Conservation (phyloP, 306 rosid genomes). For the Trichosanthes truncata region DNA sequence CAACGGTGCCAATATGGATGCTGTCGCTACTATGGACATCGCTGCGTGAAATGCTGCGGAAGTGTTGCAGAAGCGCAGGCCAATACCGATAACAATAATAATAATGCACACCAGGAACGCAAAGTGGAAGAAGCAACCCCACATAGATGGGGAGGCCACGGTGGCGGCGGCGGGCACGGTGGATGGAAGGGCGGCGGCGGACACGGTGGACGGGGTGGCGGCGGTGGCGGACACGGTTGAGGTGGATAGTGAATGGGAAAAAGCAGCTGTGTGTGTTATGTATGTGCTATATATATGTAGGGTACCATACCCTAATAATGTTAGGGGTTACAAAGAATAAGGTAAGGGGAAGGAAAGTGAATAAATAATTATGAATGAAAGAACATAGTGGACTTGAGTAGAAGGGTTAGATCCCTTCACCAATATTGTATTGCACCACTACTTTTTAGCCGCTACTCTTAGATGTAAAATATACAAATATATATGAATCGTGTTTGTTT, state of each 20-base stretch:
- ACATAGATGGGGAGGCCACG: not conserved
- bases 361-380: no score
- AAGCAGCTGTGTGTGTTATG: not conserved
- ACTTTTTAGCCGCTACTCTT: no score
- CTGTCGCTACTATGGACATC: not conserved
- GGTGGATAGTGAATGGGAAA: not conserved
- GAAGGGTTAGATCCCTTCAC: not conserved
- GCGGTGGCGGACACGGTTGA: no score
- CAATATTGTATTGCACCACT: no score
- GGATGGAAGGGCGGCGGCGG: not conserved
- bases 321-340: no score
- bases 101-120: not conserved
- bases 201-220: not conserved
- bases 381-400: no score
- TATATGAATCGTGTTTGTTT: no score
- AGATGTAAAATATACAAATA: no score
- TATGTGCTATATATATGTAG: no score
- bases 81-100: not conserved
- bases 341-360: not conserved
- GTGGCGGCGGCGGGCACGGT: not conserved
- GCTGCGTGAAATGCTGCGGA: not conserved
- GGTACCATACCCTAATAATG: not conserved
- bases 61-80: not conserved
- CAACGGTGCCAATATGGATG: not conserved
- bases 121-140: not conserved